Conservation (phyloP, 768 basidiomycete genomes). For the Mycena pura region DNA sequence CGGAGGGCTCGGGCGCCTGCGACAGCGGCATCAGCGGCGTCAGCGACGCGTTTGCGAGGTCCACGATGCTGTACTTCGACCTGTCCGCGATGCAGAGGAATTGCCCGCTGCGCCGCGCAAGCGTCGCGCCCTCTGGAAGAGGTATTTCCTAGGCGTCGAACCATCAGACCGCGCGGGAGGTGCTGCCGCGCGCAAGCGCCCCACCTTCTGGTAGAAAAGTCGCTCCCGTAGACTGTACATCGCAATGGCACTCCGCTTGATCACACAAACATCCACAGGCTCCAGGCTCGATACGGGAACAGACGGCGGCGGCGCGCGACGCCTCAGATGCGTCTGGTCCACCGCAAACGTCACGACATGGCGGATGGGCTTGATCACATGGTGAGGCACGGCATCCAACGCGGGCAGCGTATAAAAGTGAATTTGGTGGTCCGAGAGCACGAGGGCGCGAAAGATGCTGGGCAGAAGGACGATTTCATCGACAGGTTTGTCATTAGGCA, state of each 20-base stretch:
- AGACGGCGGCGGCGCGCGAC: conserved; percentile 51
- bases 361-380: conserved; percentile 75
- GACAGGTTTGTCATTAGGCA: conserved; percentile 74
- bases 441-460: conserved; percentile 72
- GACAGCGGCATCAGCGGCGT: conserved; percentile 81
- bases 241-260: conserved; percentile 70
- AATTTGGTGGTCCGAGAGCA: conserved; percentile 76
- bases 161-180: background rate
- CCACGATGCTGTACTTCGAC: conserved; percentile 77
- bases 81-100: conserved; percentile 79
- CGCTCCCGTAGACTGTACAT: conserved; percentile 72
- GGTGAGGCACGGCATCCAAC: conserved; percentile 70
- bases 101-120: conserved; percentile 67
- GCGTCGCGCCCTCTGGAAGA: conserved; percentile 59
- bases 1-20: conserved; percentile 57
- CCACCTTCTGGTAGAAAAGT: conserved; percentile 66
- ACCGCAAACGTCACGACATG: conserved; percentile 83
- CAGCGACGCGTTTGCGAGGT: conserved; percentile 74
- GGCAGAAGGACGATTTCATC: conserved; percentile 85
- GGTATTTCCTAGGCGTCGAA: conserved; percentile 67
- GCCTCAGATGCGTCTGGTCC: conserved; percentile 74
- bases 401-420: conserved; percentile 84
- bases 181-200: background rate
- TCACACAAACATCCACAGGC: conserved; percentile 72
- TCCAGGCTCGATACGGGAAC: conserved; percentile 47